Evolutionary conservation across 768 basidiomycete species (phyloP).

Genomic region (Krasilnikovozyma curviuscula): DNA sequence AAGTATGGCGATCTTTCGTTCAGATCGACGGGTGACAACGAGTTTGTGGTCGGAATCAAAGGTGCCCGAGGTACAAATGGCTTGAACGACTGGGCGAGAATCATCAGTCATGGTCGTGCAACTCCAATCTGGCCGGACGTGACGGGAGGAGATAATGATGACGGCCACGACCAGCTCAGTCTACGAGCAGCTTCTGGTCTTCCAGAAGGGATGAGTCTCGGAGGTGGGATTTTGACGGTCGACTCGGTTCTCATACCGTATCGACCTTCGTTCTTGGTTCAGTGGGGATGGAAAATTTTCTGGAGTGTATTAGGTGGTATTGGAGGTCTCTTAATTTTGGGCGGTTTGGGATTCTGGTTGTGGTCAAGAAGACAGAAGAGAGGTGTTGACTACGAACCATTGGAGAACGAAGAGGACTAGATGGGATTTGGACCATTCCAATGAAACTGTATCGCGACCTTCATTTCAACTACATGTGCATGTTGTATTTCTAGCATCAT

Average conservation of each 20-base stretch:
- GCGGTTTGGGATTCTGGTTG: conserved; percentile 50
- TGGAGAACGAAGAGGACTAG: conserved; percentile 41
- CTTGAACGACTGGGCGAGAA: conserved; percentile 29
- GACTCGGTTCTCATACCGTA: conserved; percentile 35
- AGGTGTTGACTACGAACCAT: conserved; percentile 50
- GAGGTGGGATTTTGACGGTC: conserved; percentile 22
- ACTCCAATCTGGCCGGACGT: too few species aligned
- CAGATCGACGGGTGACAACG: conserved; percentile 30
- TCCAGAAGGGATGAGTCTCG: too few species aligned
- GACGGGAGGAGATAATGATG: too few species aligned
- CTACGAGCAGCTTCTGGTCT: too few species aligned
- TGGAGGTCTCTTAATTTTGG: conserved; percentile 43
- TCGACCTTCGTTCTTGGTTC: not conserved
- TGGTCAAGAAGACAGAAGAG: conserved; percentile 39
- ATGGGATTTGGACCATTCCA: too few species aligned
- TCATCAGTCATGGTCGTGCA: too few species aligned
- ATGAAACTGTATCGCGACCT: too few species aligned
- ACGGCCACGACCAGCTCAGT: too few species aligned
- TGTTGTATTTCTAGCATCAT: too few species aligned
- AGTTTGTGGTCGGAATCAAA: conserved; percentile 31
- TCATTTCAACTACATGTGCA: too few species aligned
- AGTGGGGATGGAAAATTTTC: conserved; percentile 46
- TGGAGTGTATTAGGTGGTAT: conserved; percentile 45
- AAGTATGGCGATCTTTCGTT: conserved; percentile 72
- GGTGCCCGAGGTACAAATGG: conserved; percentile 28